These are phyloP conservation scores for Endocladia muricata DNA, from an alignment of 31 red algal species.

Conservation along the genomic window DNA sequence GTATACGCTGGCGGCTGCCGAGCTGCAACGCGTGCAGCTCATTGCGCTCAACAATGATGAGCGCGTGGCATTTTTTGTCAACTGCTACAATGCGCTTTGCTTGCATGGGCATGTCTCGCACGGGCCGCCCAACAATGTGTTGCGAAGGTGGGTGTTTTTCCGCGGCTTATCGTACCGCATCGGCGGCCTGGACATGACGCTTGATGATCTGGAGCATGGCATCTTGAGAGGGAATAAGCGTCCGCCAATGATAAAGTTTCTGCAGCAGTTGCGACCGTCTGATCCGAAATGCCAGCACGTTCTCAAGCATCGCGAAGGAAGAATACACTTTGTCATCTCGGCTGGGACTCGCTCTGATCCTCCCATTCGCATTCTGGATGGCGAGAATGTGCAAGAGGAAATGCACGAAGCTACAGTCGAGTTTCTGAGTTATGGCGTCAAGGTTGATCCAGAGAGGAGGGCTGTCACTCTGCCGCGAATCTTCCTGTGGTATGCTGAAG, in stretches of 20 bases:
- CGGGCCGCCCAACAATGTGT: conserved; percentile 72
- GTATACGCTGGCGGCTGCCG: conserved; percentile 75
- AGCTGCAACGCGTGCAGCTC: conserved; percentile 89
- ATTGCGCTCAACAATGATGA: conserved; percentile 75
- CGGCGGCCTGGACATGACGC: conserved; percentile 82
- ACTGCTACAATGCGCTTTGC: conserved; percentile 94
- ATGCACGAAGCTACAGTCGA: conserved; percentile 78
- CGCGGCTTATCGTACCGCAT: conserved; percentile 81
- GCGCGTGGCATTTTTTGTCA: conserved; percentile 87
- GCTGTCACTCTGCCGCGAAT: conserved; percentile 86
- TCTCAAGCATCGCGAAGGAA: conserved; percentile 73
- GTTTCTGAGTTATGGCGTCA: conserved; percentile 82
- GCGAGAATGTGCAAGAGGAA: conserved; percentile 88
- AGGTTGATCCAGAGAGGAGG: conserved; percentile 52
- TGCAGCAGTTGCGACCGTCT: conserved; percentile 85
- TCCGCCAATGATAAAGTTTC: conserved; percentile 77
- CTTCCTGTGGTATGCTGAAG: conserved; percentile 92
- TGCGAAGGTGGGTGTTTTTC: conserved; percentile 85
- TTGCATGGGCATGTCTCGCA: conserved; percentile 85
- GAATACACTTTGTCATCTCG: conserved; percentile 98
- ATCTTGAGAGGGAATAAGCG: conserved; percentile 93
- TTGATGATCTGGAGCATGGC: conserved; percentile 99
- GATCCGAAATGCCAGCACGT: conserved; percentile 89
- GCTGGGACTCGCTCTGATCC: conserved; percentile 93
- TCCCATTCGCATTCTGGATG: conserved; percentile 96